Evolutionary conservation across 2,329 filamentous ascomycete genomes (phyloP).

Genomic region (Atkinsonella texensis): DNA sequence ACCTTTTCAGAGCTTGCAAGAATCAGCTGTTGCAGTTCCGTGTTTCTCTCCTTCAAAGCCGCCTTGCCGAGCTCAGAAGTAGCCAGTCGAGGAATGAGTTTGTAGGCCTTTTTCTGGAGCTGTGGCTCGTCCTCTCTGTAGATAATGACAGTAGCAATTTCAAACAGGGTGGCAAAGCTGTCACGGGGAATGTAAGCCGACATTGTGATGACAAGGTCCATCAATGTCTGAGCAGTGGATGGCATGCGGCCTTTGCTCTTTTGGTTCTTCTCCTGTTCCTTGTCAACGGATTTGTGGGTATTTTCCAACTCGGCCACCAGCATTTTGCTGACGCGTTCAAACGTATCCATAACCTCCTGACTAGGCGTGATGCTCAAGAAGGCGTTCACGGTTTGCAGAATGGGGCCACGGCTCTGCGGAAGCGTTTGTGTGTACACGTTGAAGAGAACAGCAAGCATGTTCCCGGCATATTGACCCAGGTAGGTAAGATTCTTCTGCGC

Average conservation of each 20-base stretch:
- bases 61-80: conserved; percentile 64
- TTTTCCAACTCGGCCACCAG: conserved; percentile 58
- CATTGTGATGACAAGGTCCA: conserved; percentile 95
- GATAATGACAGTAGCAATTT: conserved; percentile 73
- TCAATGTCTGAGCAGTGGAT: conserved; percentile 84
- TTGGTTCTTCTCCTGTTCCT: conserved; percentile 52
- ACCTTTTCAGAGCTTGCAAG: conserved; percentile 72
- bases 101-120: conserved; percentile 98
- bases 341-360: conserved; percentile 74
- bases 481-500: conserved; percentile 75
- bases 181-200: conserved; percentile 82
- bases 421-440: conserved; percentile 97
- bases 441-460: conserved; percentile 92
- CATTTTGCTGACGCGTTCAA: conserved; percentile 75
- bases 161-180: conserved; percentile 75
- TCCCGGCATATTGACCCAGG: conserved; percentile 67
- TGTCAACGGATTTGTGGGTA: conserved; percentile 41
- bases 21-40: conserved; percentile 72
- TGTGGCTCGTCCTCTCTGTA: conserved; percentile 76
- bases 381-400: conserved; percentile 88
- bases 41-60: conserved; percentile 65
- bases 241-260: conserved; percentile 64
- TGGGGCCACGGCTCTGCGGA: conserved; percentile 80
- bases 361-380: conserved; percentile 80
- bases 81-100: conserved; percentile 82